Evolutionary conservation across 148 eudicot genomes (phyloP).

Genomic region (Rhododendron griersonianum): DNA sequence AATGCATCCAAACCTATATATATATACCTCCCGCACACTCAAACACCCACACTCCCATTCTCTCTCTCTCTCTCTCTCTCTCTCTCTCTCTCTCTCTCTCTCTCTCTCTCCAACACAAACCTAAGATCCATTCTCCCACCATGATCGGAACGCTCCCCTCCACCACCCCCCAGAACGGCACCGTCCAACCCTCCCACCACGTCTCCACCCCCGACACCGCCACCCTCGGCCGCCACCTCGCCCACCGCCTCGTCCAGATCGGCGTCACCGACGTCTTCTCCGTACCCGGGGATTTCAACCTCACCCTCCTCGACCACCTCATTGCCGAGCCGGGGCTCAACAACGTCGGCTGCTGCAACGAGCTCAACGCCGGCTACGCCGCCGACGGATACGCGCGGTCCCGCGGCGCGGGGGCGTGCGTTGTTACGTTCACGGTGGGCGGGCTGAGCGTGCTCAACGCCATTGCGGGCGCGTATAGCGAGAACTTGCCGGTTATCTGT

Average conservation of each 20-base stretch:
- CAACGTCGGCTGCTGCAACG: slow-evolving; percentile 18
- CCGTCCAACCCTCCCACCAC: not conserved
- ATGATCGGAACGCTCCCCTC: not conserved
- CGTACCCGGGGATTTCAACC: slow-evolving; percentile 22
- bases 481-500: slow-evolving; percentile 24
- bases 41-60: not conserved
- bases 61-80: slow-evolving; percentile 22
- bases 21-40: not conserved
- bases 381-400: slow-evolving; percentile 18
- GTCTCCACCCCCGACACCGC: not conserved
- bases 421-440: slow-evolving; percentile 17
- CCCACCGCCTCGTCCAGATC: slow-evolving; percentile 8
- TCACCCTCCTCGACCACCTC: slow-evolving; percentile 27
- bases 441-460: slow-evolving; percentile 13
- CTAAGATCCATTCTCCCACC: not conserved
- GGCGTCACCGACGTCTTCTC: slow-evolving; percentile 16
- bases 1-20: not conserved
- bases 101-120: slow-evolving; percentile 27
- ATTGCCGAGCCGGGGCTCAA: slow-evolving; percentile 27
- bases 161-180: not conserved
- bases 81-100: slow-evolving; percentile 18
- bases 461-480: slow-evolving; percentile 19
- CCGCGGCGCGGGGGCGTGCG: slow-evolving; percentile 25
- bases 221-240: slow-evolving; percentile 18
- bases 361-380: slow-evolving; percentile 11